These are phyloP conservation scores for Ceratobasidium sp. DNA, from an alignment of 1,284 basidiomycete species.

Conservation along the genomic window DNA sequence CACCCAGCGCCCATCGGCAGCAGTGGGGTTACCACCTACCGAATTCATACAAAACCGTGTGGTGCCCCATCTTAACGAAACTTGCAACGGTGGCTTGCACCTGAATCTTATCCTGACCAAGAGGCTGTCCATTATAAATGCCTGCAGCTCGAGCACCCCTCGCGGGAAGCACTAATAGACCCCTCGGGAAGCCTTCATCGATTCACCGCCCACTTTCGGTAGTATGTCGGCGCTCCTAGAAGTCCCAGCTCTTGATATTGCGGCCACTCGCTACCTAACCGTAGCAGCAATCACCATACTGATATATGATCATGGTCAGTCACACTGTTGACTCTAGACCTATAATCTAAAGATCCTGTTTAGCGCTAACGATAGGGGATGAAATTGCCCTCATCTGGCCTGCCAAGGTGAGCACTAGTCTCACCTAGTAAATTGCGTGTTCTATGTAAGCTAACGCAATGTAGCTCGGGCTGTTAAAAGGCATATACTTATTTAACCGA, in stretches of 20 bases:
- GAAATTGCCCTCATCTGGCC: slow-evolving; percentile 34
- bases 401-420: slow-evolving; percentile 8
- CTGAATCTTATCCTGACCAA: neutral
- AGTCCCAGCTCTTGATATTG: neutral
- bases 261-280: slow-evolving; percentile 19
- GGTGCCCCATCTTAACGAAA: neutral
- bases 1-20: neutral
- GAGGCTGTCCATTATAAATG: neutral
- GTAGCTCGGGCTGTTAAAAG: slow-evolving; percentile 13
- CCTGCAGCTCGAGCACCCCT: neutral
- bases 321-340: neutral
- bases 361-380: slow-evolving; percentile 6
- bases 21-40: neutral
- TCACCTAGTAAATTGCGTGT: neutral
- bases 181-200: neutral
- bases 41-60: neutral
- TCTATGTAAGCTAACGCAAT: no score
- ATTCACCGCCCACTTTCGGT: neutral
- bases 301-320: slow-evolving; percentile 12
- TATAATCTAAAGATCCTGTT: neutral
- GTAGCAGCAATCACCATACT: slow-evolving; percentile 19
- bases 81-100: neutral
- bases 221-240: neutral
- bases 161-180: neutral
- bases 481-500: slow-evolving; percentile 17